Conservation (phyloP, 768 basidiomycete species). For the Termitomyces sp. region DNA sequence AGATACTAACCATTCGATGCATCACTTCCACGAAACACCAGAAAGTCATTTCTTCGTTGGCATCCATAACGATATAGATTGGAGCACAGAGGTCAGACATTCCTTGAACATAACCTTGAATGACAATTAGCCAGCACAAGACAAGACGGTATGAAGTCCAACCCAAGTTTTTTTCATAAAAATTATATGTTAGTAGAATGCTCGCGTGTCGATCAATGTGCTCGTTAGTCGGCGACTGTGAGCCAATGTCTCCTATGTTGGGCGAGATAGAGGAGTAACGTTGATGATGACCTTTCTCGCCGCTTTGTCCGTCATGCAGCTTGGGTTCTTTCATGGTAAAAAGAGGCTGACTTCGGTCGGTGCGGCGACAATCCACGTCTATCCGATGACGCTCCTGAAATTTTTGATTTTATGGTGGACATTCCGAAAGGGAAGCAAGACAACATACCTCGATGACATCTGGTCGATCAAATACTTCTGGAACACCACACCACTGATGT, state of each 20-base stretch:
- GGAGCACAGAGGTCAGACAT: constrained; percentile 98
- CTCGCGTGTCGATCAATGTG: constrained; percentile 87
- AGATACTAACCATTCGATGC: constrained; percentile 80
- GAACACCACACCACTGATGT: constrained; percentile 78
- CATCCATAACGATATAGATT: constrained; percentile 86
- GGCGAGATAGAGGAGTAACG: constrained; percentile 75
- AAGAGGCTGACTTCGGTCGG: constrained; percentile 90
- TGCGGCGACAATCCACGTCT: constrained; percentile 95
- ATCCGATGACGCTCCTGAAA: constrained; percentile 83
- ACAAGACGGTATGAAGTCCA: constrained; percentile 23
- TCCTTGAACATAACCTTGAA: constrained; percentile 90
- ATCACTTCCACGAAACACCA: constrained; percentile 97
- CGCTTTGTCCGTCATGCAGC: constrained; percentile 32
- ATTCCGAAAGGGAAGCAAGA: not conserved
- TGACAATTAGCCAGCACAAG: constrained; percentile 4
- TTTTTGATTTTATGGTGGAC: not conserved
- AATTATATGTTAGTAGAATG: constrained; percentile 88
- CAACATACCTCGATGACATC: constrained; percentile 74
- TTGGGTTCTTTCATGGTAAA: constrained; percentile 51
- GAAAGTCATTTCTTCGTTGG: constrained; percentile 87
- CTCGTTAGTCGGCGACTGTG: constrained; percentile 85
- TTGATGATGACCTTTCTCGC: constrained; percentile 53
- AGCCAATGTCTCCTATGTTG: constrained; percentile 67
- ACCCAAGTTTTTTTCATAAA: constrained; percentile 88
- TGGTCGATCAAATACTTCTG: constrained; percentile 75